Percentiles rank a stretch among this genome's conserved stretches.
These are phyloP conservation scores for Colletotrichum euphorbiae DNA, from an alignment of 2,329 filamentous ascomycete genomes.

Conservation along the genomic window DNA sequence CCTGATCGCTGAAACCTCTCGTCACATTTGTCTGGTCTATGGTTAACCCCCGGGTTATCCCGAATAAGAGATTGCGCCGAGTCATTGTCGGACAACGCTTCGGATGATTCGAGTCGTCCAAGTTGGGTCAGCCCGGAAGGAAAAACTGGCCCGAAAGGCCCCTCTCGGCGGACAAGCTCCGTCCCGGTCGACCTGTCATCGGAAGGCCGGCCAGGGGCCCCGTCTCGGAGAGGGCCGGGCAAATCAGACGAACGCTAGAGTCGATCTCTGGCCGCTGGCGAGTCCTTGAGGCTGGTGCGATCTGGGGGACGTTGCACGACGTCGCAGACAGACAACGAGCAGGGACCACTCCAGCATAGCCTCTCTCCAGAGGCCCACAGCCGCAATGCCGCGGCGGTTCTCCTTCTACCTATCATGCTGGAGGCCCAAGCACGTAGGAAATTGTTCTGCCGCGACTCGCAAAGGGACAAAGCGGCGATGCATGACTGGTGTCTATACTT, in stretches of 20 bases:
- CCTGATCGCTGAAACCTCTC: neutral
- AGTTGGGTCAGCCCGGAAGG: conserved; percentile 23
- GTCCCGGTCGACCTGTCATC: conserved; percentile 32
- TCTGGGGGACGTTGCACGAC: conserved; percentile 25
- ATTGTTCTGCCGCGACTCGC: conserved; percentile 10
- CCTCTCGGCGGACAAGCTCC: conserved; percentile 20
- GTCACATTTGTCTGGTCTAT: neutral
- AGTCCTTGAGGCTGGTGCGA: conserved; percentile 27
- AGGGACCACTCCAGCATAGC: conserved; percentile 29
- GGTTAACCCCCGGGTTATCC: neutral
- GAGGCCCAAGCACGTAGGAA: conserved; percentile 23
- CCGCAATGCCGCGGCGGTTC: conserved; percentile 30
- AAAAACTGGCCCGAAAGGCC: conserved; percentile 9
- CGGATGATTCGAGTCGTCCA: conserved; percentile 13
- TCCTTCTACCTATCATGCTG: neutral
- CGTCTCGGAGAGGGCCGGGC: conserved; percentile 28
- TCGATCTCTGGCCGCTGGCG: conserved; percentile 28
- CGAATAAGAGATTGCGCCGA: neutral
- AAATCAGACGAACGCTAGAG: conserved; percentile 38
- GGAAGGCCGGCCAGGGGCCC: conserved; percentile 29
- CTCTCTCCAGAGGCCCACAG: conserved; percentile 26
- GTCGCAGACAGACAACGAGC: conserved; percentile 33
- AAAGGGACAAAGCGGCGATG: conserved; percentile 30
- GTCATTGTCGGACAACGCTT: conserved; percentile 16
- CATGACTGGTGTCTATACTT: conserved; percentile 23